Evolutionary conservation across 2,329 filamentous ascomycete genomes (phyloP), one percentile per base, ranked within the genome.

Genomic region (Aspergillus sp.): DNA sequence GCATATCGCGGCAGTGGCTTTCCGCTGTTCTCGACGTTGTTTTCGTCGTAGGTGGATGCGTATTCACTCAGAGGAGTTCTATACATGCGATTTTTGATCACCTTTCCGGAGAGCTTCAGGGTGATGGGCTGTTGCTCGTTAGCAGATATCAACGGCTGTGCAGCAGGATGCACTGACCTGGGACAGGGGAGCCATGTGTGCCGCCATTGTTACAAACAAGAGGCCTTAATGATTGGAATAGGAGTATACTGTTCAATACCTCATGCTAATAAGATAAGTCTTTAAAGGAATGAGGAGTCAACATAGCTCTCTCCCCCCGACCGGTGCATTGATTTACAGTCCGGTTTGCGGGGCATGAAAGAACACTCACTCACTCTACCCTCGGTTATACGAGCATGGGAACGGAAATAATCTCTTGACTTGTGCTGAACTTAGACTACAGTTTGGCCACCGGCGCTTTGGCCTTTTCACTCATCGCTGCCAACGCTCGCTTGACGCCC

Each of bases 11-110:
- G 58, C 1, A 62, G 42, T 6, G 64, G 64, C 44, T 62, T 64
- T 2, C 64, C 64, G 8, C 57, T 58, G 24, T 64, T 64, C 32
- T 65, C 64, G 15, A 62, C 50, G 41, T 67, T 61, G 42, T 66
- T 49, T 34, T 67, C 62, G 38, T 67, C 63, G 17, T 60, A 67
- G 2, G 63, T 61, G 2, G 58, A 64, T 1, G 61, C 62, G 22
- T 66, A 66, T 55, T 67, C 63, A 39, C 64, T 67, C 3, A 67
- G 58, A 3, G 64, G 63, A 30, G 64, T 64, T 3, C 64, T 57
- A 42, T 67, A 67, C 8, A 67, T 50, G 11, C 64, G 59, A 38
- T 64, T 66, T 8, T 43, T 49, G 42, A 66, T 66, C 3, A 64
- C 60, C 41, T 66, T 66, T 11, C 64, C 64, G 1, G 64, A 66